Conservation (phyloP, 2,329 filamentous ascomycete species). For the Metarhizium humberi region DNA sequence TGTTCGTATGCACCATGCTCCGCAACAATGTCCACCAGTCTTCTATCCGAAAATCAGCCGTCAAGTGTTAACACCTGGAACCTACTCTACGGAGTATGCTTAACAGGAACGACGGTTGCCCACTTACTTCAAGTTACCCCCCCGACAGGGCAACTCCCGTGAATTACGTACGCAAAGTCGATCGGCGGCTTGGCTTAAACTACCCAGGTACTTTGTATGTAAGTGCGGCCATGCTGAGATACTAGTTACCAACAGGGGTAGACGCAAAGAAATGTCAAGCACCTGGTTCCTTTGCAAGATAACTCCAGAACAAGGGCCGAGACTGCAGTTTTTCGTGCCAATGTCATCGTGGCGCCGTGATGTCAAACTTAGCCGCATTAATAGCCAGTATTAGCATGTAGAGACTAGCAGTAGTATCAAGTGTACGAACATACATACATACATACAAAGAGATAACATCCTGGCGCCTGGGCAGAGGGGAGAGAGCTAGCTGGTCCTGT, state of each 20-base stretch:
- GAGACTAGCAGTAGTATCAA: background rate
- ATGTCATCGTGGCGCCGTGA: background rate
- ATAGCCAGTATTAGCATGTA: background rate
- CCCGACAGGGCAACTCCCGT: too few relatives aligned
- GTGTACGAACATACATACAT: background rate
- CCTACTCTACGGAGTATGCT: too few relatives aligned
- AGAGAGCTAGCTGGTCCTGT: background rate
- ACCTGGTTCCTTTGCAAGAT: background rate
- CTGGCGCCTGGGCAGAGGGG: background rate
- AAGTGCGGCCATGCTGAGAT: too few relatives aligned
- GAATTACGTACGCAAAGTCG: too few relatives aligned
- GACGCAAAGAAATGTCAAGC: background rate
- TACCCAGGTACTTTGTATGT: too few relatives aligned
- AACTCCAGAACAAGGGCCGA: background rate
- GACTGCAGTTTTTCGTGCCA: background rate
- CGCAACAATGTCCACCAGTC: background rate
- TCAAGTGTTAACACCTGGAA: background rate
- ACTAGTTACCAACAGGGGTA: too few relatives aligned
- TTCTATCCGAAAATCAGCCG: background rate
- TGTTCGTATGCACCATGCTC: background rate
- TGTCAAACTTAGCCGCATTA: background rate
- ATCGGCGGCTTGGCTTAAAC: too few relatives aligned
- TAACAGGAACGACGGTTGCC: too few relatives aligned
- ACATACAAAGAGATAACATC: background rate
- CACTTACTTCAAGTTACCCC: too few relatives aligned